These are phyloP conservation scores for Neurospora sp. DNA, from an alignment of 495 filamentous ascomycete genomes.

Conservation along the genomic window DNA sequence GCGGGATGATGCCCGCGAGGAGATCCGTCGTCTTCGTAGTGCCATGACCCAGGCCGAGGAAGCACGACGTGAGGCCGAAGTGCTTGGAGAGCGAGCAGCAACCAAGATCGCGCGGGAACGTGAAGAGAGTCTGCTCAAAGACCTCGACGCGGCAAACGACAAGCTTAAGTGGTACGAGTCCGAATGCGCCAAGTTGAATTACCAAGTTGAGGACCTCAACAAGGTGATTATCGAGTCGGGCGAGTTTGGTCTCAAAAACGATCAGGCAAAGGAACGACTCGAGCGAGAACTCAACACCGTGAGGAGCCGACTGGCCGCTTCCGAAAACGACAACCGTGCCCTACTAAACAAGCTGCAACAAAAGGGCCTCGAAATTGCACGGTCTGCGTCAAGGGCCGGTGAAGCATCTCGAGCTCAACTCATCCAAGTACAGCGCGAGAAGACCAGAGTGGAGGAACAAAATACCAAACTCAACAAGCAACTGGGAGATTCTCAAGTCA, in stretches of 20 bases:
- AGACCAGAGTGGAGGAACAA: slow-evolving; percentile 73
- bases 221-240: slow-evolving; percentile 81
- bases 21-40: slow-evolving; percentile 72
- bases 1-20: slow-evolving; percentile 77
- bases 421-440: slow-evolving; percentile 68
- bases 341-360: slow-evolving; percentile 94
- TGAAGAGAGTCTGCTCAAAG: slow-evolving; percentile 63
- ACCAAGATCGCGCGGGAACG: slow-evolving; percentile 71
- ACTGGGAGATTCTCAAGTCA: slow-evolving; percentile 77
- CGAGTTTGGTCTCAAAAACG: slow-evolving; percentile 72
- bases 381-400: slow-evolving; percentile 75
- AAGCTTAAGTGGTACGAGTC: slow-evolving; percentile 63
- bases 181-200: slow-evolving; percentile 62
- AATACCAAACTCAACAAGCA: slow-evolving; percentile 72
- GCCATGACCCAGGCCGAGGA: slow-evolving; percentile 76
- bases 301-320: slow-evolving; percentile 81
- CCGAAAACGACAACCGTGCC: slow-evolving; percentile 94
- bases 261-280: slow-evolving; percentile 85
- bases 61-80: slow-evolving; percentile 71
- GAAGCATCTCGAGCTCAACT: slow-evolving; percentile 78
- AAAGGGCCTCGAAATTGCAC: slow-evolving; percentile 92
- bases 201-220: slow-evolving; percentile 69
- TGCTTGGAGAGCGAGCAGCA: slow-evolving; percentile 67
- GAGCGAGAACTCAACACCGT: slow-evolving; percentile 89
- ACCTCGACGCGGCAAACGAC: slow-evolving; percentile 62